A percentile compares a stretch with the other conserved stretches of the same genome.
Evolutionary conservation across 768 basidiomycete species (phyloP).

Genomic region (Xerocomellus chrysenteron): DNA sequence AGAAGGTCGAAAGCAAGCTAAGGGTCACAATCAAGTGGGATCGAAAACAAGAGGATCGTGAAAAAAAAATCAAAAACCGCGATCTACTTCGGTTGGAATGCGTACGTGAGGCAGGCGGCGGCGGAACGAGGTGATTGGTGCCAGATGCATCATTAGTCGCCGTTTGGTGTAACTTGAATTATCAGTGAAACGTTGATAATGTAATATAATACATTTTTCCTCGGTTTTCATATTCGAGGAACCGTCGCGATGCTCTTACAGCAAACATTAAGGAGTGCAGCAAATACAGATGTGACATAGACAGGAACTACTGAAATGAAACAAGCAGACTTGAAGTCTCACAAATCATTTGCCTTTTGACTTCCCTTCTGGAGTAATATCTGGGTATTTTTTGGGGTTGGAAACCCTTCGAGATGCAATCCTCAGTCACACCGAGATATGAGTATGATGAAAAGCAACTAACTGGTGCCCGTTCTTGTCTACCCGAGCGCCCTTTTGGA

Average conservation of each 20-base stretch:
- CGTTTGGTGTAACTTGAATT: no score
- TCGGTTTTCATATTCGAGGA: neutral
- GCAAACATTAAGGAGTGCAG: neutral
- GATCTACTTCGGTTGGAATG: no score
- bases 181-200: no score
- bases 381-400: neutral
- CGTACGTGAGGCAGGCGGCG: no score
- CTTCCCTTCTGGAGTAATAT: neutral
- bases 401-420: neutral
- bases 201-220: no score
- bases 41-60: no score
- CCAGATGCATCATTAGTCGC: no score
- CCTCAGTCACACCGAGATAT: neutral
- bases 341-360: neutral
- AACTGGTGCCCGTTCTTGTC: no score
- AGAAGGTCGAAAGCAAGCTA: no score
- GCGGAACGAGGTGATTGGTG: no score
- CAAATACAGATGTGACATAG: neutral
- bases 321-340: neutral
- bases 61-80: no score
- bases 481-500: neutral
- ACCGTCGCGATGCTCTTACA: neutral
- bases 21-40: no score
- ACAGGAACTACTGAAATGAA: neutral
- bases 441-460: neutral